Conservation (phyloP, 176 grass and related monocot species). For the Avena atlantica region DNA sequence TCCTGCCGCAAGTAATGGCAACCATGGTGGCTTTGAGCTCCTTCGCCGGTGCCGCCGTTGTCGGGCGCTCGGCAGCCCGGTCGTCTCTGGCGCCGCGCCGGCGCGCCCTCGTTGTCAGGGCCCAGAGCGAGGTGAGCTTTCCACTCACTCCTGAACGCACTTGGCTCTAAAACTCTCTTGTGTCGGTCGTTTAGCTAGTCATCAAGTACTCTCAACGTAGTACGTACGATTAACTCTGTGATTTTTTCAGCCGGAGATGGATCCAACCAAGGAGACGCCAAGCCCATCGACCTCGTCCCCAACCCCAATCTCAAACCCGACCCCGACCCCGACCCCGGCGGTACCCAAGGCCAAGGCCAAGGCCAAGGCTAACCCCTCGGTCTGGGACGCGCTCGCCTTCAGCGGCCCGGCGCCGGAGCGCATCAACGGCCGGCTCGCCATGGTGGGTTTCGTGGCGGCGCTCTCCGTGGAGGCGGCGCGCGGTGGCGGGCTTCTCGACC, state of each 20-base stretch:
- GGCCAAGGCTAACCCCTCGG: constrained; percentile 29
- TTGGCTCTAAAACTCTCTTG: background rate
- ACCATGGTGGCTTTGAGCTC: background rate
- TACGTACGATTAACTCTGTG: background rate
- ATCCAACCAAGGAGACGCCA: background rate
- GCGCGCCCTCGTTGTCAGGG: background rate
- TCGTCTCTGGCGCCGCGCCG: background rate
- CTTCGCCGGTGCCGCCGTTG: background rate
- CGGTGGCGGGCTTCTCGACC: constrained; percentile 44
- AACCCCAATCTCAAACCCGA: background rate
- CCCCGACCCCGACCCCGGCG: background rate
- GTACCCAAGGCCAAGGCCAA: background rate
- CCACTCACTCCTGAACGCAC: too few species aligned
- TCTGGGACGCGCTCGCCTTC: constrained; percentile 71
- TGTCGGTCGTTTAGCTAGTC: background rate
- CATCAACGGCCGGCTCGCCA: constrained; percentile 76
- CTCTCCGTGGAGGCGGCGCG: constrained; percentile 59
- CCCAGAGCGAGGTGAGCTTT: background rate
- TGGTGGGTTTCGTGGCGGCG: constrained; percentile 75
- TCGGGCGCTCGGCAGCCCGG: background rate
- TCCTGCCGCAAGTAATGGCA: background rate
- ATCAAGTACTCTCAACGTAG: background rate
- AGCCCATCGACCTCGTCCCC: background rate
- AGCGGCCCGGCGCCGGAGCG: constrained; percentile 68
- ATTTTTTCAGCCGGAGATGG: background rate